Evolutionary conservation across 768 basidiomycete genomes (phyloP), one percentile per base, ranked within the genome.

Genomic region (Trametes cubensis): DNA sequence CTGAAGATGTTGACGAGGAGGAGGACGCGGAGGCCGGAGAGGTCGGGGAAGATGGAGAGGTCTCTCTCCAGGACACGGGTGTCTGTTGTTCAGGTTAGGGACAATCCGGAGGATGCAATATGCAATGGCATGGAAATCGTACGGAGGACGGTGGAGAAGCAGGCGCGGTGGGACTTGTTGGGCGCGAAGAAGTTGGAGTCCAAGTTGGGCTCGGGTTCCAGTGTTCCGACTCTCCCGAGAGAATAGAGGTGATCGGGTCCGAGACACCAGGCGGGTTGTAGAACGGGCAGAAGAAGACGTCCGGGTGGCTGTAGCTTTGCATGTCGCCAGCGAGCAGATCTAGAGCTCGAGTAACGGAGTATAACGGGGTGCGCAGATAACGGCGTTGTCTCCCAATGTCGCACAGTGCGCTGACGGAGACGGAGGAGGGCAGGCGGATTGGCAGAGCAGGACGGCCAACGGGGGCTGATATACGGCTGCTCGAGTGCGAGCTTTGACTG

Each of bases 281-380:
- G 20, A 59, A 53, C 26, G 62, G 62, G 53, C 62, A 63, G 62
- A 63, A 55, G 58, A 63, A 63, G 21, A 63, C 53, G 34, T 63
- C 58, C 13, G 62, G 62, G 47, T 63, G 42, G 62, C 62, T 63
- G 52, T 55, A 59, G 58, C 57, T 58, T 23, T 63, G 62, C 62
- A 63, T 63, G 17, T 44, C 47, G 49, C 15, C 34, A 6, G 34
- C 34, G 5, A 34, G 11, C 2, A 34, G 5, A 34, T 34, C 34
- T 34, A 34, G 34, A 34, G 34, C 34, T 34, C 34, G 34, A 34
- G 34, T 34, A 34, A 34, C 34, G 34, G 34, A 34, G 34, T 28
- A 47, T 44, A 38, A 25, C 34, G 7, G 8, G 5, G 18, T 10
- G n/a, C 14, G 45, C 46, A 42, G 34, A 34, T 34, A 34, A 34